Evolutionary conservation across 495 filamentous ascomycete genomes (phyloP), one percentile per base, ranked within the genome.

Genomic region (Trichoderma orchidacearum): DNA sequence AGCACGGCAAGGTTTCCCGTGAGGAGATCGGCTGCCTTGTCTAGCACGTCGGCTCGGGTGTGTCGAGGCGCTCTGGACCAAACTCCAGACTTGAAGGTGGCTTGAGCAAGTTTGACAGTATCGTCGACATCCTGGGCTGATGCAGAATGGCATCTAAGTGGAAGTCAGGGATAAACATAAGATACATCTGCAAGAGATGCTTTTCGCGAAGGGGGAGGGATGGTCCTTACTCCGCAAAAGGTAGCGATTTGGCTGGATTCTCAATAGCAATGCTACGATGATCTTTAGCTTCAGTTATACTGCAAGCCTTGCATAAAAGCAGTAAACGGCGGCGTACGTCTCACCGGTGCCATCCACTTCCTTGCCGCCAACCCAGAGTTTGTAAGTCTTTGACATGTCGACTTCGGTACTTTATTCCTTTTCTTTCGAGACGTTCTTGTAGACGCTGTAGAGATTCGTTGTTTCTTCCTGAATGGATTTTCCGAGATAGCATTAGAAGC

Each of bases 11-110:
- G 62, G 21, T 70, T 66, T 9, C 69, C 62, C 4, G 72, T 68
- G 13, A 86, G 75, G 0, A 83, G 68, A 0, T 54, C 56, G 9
- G 82, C 80, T 32, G 76, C 75, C 57, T 72, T 77, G 17, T 83
- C 78, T 15, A 86, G 70, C 5, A 84, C 75, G 30, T 73, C 67
- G 45, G 79, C 80, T 32, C 80, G 75, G 18, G 70, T 63, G 35
- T 78, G 75, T 18, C 72, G 70, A 51, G 79, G 72, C 6, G 77
- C 75, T 4, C 71, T 72, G 31, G 79, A 77, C 83, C 83, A 86
- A n/a, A 72, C 31, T 34, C 81, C 80, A 0, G 73, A 70, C 38
- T 73, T 68, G 70, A 79, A 85, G 30, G 62, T 56, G 15, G 27
- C 54, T 30, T 80, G 72, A 27, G 78, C 79, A 36, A 68, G 60